Percentiles rank a stretch among this genome's conserved stretches.
Evolutionary conservation across 179 eudicot species (phyloP).

Genomic region (Beta macrorhiza): DNA sequence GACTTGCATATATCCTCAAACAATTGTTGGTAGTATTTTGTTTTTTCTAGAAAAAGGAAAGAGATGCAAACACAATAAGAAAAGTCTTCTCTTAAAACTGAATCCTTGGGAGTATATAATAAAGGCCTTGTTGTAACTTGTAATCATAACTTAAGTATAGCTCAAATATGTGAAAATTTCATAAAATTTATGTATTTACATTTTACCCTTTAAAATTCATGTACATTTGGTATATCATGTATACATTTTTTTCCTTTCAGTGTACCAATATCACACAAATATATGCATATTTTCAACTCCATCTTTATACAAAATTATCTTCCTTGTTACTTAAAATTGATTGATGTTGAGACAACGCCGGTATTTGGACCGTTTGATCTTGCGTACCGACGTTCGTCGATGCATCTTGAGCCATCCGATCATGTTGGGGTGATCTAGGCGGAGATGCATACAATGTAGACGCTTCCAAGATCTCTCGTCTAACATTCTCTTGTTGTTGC

Average conservation of each 20-base stretch:
- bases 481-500: constrained; percentile 42
- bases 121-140: no score
- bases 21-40: no score
- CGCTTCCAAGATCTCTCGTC: constrained; percentile 49
- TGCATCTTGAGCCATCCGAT: constrained; percentile 20
- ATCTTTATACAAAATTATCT: constrained; percentile 21
- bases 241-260: neutral
- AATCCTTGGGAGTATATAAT: no score
- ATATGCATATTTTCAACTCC: neutral
- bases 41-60: no score
- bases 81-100: no score
- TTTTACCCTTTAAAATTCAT: constrained; percentile 13
- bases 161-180: neutral
- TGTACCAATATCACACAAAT: constrained; percentile 18
- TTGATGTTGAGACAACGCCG: constrained; percentile 28
- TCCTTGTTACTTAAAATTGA: constrained; percentile 10
- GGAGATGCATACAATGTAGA: constrained; percentile 56
- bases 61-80: no score
- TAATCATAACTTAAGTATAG: neutral
- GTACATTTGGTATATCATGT: constrained; percentile 24
- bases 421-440: constrained; percentile 45
- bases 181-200: constrained; percentile 10
- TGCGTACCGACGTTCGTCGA: constrained; percentile 22
- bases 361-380: constrained; percentile 27
- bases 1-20: no score